These are phyloP conservation scores for Radiomyces spectabilis DNA, from an alignment of 192 early-diverging fungal genomes.

Conservation along the genomic window DNA sequence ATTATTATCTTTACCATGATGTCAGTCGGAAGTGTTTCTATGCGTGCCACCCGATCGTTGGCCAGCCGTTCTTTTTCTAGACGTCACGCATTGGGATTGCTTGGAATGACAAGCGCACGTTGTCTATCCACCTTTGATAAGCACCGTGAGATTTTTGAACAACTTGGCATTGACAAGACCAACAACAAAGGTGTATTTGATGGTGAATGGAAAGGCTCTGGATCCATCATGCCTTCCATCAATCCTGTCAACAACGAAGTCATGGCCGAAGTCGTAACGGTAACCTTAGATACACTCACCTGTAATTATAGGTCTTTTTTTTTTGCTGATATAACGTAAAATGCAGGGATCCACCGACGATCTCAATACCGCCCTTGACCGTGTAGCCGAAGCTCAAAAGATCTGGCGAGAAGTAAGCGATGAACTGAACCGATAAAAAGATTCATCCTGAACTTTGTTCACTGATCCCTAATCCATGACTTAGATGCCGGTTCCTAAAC, in stretches of 20 bases:
- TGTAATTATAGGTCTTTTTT: no score
- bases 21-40: not conserved
- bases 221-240: slow-evolving; percentile 50
- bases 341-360: slow-evolving; percentile 44
- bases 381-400: slow-evolving; percentile 54
- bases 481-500: slow-evolving; percentile 71
- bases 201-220: slow-evolving; percentile 65
- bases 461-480: not conserved
- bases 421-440: not conserved
- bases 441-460: not conserved
- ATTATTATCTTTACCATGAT: slow-evolving; percentile 1
- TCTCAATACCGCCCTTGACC: slow-evolving; percentile 53
- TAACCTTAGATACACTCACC: slow-evolving; percentile 20
- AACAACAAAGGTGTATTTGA: slow-evolving; percentile 70
- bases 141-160: slow-evolving; percentile 42
- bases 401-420: slow-evolving; percentile 48
- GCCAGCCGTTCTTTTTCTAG: not conserved
- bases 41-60: no score
- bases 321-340: not conserved
- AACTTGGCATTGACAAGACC: slow-evolving; percentile 54
- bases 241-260: slow-evolving; percentile 79
- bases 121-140: slow-evolving; percentile 24
- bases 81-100: not conserved
- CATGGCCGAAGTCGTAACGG: slow-evolving; percentile 72
- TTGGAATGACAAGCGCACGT: not conserved